These are phyloP conservation scores for Rhizopus delemar DNA, from an alignment of 371 early-diverging fungal genomes.

Conservation along the genomic window DNA sequence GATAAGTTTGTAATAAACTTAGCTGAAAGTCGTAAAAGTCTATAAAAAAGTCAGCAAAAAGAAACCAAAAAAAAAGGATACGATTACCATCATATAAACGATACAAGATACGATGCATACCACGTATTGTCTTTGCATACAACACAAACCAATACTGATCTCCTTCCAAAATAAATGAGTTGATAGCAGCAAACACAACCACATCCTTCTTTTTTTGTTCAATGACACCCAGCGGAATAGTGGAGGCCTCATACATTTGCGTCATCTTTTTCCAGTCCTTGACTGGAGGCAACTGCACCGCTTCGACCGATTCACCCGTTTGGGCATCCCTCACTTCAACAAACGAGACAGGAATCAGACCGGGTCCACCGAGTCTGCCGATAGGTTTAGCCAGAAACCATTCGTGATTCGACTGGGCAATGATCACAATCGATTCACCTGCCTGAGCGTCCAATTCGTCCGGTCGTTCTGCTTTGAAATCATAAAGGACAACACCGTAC, in stretches of 20 bases:
- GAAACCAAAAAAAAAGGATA: neutral
- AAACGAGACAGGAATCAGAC: slow-evolving; percentile 80
- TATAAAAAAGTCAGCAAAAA: slow-evolving; percentile 5
- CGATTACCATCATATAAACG: slow-evolving; percentile 60
- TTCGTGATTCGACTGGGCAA: slow-evolving; percentile 78
- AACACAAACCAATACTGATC: slow-evolving; percentile 66
- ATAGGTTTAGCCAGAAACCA: slow-evolving; percentile 84
- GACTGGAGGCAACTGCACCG: slow-evolving; percentile 59
- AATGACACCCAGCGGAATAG: slow-evolving; percentile 39
- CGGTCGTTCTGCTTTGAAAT: slow-evolving; percentile 74
- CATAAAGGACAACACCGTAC: slow-evolving; percentile 75
- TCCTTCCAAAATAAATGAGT: slow-evolving; percentile 58
- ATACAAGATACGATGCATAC: slow-evolving; percentile 56
- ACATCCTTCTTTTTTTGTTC: slow-evolving; percentile 10
- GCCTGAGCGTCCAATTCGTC: slow-evolving; percentile 76
- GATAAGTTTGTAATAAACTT: slow-evolving; percentile 64
- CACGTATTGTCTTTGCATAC: slow-evolving; percentile 49
- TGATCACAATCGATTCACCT: slow-evolving; percentile 76
- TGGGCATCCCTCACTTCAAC: slow-evolving; percentile 71
- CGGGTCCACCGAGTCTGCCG: slow-evolving; percentile 67
- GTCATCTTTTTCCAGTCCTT: slow-evolving; percentile 73
- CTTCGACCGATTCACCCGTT: slow-evolving; percentile 59
- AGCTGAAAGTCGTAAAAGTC: slow-evolving; percentile 79
- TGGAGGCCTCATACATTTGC: slow-evolving; percentile 48
- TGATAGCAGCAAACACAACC: slow-evolving; percentile 58